phyloP scores from a whole-genome alignment of 1,139 yeast genomes.

The Diutina mesorugosa region DNA sequence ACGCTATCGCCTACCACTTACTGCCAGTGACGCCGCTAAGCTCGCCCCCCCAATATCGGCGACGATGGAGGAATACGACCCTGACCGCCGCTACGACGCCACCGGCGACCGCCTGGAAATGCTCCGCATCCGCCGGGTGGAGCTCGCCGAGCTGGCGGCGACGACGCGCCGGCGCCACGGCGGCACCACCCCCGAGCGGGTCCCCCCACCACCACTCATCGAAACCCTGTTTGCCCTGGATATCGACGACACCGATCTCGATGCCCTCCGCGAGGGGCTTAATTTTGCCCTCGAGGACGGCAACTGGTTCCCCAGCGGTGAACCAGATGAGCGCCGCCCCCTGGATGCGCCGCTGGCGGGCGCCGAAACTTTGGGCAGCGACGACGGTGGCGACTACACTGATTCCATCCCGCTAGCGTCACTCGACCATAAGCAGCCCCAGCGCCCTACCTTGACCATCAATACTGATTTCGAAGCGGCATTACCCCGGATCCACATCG shows the following conservation, averaged over 20 bases:
- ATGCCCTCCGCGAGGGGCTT: conserved; percentile 2
- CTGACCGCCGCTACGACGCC: conserved; percentile 1
- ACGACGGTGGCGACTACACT: conserved; percentile 4
- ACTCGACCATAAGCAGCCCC: conserved; percentile 1
- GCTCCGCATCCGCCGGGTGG: background rate
- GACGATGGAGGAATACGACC: conserved; percentile 1
- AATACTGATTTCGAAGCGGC: background rate
- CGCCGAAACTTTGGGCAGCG: background rate
- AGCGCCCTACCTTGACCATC: background rate
- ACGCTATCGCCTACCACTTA: background rate
- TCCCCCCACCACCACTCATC: background rate
- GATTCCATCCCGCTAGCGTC: conserved; percentile 7
- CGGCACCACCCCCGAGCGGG: background rate
- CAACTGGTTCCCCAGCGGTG: background rate
- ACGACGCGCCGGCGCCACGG: background rate
- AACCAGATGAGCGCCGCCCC: background rate
- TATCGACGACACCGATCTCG: background rate
- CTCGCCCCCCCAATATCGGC: too few relatives aligned
- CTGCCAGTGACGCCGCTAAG: background rate
- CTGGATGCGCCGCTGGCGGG: background rate
- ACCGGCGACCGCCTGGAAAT: background rate
- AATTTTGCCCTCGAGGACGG: conserved; percentile 1
- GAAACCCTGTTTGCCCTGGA: background rate
- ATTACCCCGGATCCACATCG: background rate
- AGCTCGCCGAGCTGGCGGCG: background rate